phyloP scores from a whole-genome alignment of 225 moss, liverwort and hornwort genomes.

The Straminergon stramineum region DNA sequence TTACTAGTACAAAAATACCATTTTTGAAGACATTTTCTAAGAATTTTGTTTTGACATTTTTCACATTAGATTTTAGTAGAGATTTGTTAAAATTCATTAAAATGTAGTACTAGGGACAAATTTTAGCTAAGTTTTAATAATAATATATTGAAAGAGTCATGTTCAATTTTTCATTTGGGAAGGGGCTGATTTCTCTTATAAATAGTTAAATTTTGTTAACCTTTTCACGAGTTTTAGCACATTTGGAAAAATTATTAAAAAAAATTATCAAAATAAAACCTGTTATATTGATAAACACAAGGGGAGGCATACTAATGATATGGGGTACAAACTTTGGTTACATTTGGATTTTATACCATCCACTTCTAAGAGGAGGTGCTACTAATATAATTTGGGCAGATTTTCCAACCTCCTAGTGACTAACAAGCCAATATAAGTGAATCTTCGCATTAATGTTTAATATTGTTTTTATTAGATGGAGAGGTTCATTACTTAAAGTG shows the following conservation, averaged over 20 bases:
- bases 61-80: not conserved
- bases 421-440: not conserved
- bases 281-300: fast-evolving
- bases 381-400: not conserved
- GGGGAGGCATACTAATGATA: not conserved
- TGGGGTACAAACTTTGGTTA: fast-evolving
- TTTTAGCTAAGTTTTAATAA: not conserved
- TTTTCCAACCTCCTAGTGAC: not conserved
- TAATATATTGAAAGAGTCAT: not conserved
- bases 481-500: not conserved
- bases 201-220: not conserved
- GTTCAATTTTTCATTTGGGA: not conserved
- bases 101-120: not conserved
- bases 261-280: not conserved
- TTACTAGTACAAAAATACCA: not conserved
- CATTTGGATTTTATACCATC: not conserved
- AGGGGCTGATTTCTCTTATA: not conserved
- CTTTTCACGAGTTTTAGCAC: not conserved
- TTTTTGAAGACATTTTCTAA: fast-evolving
- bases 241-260: not conserved
- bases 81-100: not conserved
- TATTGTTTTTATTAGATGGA: not conserved
- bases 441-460: not conserved
- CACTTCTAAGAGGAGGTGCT: not conserved
- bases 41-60: not conserved